phyloP scores from a whole-genome alignment of 2,329 filamentous ascomycete genomes.

The Fusarium sororula region DNA sequence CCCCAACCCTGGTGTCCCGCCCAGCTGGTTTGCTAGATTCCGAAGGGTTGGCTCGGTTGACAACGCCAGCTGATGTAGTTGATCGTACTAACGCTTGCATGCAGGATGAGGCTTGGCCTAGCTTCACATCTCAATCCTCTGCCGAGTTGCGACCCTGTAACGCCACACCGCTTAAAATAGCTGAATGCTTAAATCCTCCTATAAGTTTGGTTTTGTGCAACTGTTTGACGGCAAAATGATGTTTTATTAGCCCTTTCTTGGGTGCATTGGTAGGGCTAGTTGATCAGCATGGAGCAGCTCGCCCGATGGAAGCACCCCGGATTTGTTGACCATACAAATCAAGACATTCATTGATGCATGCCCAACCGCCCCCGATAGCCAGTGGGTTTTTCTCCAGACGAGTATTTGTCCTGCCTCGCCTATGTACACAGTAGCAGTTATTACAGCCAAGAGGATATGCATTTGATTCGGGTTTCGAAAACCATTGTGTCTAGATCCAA shows the following conservation, averaged over 20 bases:
- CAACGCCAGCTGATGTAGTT: constrained; percentile 16
- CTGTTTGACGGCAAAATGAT: neutral
- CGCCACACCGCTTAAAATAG: constrained; percentile 26
- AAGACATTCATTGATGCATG: neutral
- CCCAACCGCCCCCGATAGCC: neutral
- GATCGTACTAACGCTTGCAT: constrained; percentile 27
- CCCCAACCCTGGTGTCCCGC: constrained; percentile 21
- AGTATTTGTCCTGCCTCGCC: neutral
- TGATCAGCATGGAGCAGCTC: neutral
- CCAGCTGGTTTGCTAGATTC: constrained; percentile 36
- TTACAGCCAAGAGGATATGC: neutral
- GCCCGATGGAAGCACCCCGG: neutral
- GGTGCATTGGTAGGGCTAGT: neutral
- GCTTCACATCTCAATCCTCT: constrained; percentile 22
- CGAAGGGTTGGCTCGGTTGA: constrained; percentile 39
- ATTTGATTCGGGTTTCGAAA: neutral
- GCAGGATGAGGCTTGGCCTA: constrained; percentile 21
- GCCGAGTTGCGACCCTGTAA: constrained; percentile 1
- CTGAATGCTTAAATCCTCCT: neutral
- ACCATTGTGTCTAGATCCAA: neutral
- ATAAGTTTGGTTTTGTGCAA: neutral
- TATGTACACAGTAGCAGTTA: neutral
- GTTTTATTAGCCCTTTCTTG: neutral
- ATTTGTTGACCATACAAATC: neutral
- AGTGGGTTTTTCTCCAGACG: neutral